phyloP scores from a whole-genome alignment of 768 basidiomycete species.

The Collybia mongolica region DNA sequence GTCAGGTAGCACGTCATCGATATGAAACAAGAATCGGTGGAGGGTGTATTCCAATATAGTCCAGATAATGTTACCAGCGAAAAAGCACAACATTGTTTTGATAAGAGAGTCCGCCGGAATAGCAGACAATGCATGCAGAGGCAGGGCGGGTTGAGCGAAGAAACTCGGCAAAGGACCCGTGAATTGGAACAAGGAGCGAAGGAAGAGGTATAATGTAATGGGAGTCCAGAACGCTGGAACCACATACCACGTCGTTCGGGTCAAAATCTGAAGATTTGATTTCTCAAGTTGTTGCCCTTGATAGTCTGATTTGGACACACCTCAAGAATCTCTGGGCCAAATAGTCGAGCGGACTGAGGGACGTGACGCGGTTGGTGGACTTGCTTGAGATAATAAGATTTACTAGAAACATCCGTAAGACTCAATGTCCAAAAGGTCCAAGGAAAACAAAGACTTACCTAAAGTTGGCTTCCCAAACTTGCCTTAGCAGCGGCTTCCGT shows the following conservation, averaged over 20 bases:
- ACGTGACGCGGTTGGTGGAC: conserved; percentile 96
- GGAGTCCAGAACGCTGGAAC: conserved; percentile 92
- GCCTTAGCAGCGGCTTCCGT: conserved; percentile 75
- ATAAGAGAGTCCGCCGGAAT: conserved; percentile 51
- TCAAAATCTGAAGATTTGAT: conserved; percentile 53
- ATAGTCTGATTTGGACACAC: conserved; percentile 31
- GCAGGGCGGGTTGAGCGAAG: conserved; percentile 52
- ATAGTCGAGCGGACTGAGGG: conserved; percentile 79
- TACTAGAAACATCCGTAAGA: conserved; percentile 43
- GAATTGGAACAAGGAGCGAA: conserved; percentile 84
- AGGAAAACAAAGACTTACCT: conserved; percentile 41
- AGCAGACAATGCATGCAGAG: conserved; percentile 43
- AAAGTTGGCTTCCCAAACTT: conserved; percentile 88
- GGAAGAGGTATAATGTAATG: conserved; percentile 75
- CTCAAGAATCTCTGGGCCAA: conserved; percentile 82
- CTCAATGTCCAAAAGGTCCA: conserved; percentile 1
- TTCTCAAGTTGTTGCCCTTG: not conserved
- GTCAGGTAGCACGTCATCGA: conserved; percentile 88
- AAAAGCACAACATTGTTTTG: conserved; percentile 68
- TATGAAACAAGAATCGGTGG: conserved; percentile 97
- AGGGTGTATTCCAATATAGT: conserved; percentile 90
- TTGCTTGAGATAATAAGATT: conserved; percentile 94
- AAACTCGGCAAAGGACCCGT: conserved; percentile 67
- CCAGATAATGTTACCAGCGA: conserved; percentile 88
- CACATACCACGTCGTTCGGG: conserved; percentile 90